phyloP scores from a whole-genome alignment of 129 eudicot genomes.

The Calendula officinalis region DNA sequence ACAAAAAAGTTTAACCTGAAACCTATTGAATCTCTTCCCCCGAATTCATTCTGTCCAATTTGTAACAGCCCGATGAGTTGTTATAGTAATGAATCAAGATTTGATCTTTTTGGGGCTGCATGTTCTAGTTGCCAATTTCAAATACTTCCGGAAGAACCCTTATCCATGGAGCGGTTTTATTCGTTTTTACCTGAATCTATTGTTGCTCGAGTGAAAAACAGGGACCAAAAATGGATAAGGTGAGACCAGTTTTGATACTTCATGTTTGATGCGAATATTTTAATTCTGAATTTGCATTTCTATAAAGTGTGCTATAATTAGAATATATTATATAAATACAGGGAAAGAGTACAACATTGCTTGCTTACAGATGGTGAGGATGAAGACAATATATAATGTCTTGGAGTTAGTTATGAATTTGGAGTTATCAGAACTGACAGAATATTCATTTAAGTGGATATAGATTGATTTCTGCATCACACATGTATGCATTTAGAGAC shows the following conservation, averaged over 20 bases:
- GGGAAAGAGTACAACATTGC: conserved; percentile 88
- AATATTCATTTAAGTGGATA: conserved; percentile 17
- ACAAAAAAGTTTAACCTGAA: conserved; percentile 80
- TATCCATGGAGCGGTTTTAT: conserved; percentile 53
- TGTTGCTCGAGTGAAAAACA: conserved; percentile 30
- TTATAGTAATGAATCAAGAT: conserved; percentile 27
- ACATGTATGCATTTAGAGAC: not conserved
- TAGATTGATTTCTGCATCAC: conserved; percentile 18
- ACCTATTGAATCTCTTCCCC: conserved; percentile 71
- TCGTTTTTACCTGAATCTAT: conserved; percentile 62
- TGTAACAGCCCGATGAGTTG: conserved; percentile 69
- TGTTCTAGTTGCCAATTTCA: conserved; percentile 88
- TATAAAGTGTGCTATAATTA: conserved; percentile 2
- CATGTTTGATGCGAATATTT: not conserved
- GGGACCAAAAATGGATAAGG: conserved; percentile 57
- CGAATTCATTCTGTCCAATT: conserved; percentile 75
- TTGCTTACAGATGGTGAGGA: conserved; percentile 69
- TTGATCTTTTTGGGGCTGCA: conserved; percentile 26
- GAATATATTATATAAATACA: conserved; percentile 22
- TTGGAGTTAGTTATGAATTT: conserved; percentile 18
- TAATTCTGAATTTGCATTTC: not conserved
- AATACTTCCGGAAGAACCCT: conserved; percentile 65
- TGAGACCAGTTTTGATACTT: conserved; percentile 22
- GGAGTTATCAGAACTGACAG: conserved; percentile 13
- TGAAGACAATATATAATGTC: conserved; percentile 36